A percentile compares a stretch with the other conserved stretches of the same genome.
Conservation (phyloP, 78 protist genomes). For the Guillardia theta region DNA sequence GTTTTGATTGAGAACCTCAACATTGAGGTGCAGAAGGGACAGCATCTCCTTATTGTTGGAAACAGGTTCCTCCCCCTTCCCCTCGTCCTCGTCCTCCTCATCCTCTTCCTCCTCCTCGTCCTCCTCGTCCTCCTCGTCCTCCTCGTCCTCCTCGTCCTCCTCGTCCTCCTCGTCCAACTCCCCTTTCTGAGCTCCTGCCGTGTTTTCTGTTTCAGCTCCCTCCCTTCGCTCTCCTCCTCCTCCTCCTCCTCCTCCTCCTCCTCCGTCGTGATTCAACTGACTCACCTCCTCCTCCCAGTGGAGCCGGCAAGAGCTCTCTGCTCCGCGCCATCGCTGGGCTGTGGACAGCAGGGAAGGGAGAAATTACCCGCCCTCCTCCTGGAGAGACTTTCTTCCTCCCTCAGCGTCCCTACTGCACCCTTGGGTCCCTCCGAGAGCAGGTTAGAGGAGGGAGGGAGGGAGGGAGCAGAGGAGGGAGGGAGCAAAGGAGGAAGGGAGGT, state of each 20-base stretch:
- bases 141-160: too few species aligned
- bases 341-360: slow-evolving; percentile 48
- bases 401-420: slow-evolving; percentile 61
- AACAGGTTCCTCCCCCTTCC: too few species aligned
- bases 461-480: not conserved
- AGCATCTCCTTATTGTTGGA: slow-evolving; percentile 5
- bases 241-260: too few species aligned
- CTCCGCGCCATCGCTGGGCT: slow-evolving; percentile 65
- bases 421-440: slow-evolving; percentile 63
- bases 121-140: too few species aligned
- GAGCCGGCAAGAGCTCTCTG: slow-evolving; percentile 54
- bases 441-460: not conserved
- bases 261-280: too few species aligned
- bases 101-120: too few species aligned
- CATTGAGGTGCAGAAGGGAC: not conserved
- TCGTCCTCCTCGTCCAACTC: too few species aligned
- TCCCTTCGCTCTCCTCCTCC: too few species aligned
- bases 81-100: too few species aligned
- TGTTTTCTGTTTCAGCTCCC: too few species aligned
- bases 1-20: not conserved
- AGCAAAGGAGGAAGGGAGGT: not conserved
- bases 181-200: too few species aligned
- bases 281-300: too few species aligned
- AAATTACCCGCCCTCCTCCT: not conserved
- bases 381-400: slow-evolving; percentile 47